Conservation (phyloP, 2,329 filamentous ascomycete species). For the Penicillium sp. region DNA sequence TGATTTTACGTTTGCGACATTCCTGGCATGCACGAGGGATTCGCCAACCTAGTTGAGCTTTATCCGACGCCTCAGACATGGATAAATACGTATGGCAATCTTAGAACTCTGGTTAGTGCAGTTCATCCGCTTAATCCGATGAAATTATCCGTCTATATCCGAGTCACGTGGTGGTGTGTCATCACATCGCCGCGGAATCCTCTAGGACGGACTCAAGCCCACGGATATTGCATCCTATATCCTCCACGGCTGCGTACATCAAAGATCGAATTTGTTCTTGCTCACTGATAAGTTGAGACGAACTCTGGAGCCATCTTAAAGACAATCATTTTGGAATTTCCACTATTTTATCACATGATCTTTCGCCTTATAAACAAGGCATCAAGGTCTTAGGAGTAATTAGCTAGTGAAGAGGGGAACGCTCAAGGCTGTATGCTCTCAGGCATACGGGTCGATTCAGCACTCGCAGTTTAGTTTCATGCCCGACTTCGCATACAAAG, state of each 20-base stretch:
- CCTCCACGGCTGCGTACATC: background rate
- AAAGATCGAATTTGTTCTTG: background rate
- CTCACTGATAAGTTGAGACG: too few relatives aligned
- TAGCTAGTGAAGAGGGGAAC: too few relatives aligned
- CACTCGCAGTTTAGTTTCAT: too few relatives aligned
- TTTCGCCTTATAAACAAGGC: background rate
- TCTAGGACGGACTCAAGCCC: background rate
- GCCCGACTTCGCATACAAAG: too few relatives aligned
- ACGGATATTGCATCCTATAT: background rate
- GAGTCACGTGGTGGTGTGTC: slow-evolving; percentile 15
- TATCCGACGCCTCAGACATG: slow-evolving; percentile 29
- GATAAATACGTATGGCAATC: background rate
- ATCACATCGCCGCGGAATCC: background rate
- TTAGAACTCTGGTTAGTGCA: background rate
- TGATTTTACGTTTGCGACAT: slow-evolving; percentile 44
- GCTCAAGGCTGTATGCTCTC: too few relatives aligned
- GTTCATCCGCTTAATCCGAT: slow-evolving; percentile 16
- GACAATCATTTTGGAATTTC: too few relatives aligned
- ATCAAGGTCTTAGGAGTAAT: background rate
- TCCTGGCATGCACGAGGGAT: slow-evolving; percentile 44
- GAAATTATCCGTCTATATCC: slow-evolving; percentile 22
- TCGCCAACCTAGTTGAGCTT: slow-evolving; percentile 28
- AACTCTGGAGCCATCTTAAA: background rate
- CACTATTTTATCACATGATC: background rate
- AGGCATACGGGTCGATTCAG: too few relatives aligned